Conservation (phyloP, 2,329 filamentous ascomycete genomes). For the Cladorrhinum sp. region DNA sequence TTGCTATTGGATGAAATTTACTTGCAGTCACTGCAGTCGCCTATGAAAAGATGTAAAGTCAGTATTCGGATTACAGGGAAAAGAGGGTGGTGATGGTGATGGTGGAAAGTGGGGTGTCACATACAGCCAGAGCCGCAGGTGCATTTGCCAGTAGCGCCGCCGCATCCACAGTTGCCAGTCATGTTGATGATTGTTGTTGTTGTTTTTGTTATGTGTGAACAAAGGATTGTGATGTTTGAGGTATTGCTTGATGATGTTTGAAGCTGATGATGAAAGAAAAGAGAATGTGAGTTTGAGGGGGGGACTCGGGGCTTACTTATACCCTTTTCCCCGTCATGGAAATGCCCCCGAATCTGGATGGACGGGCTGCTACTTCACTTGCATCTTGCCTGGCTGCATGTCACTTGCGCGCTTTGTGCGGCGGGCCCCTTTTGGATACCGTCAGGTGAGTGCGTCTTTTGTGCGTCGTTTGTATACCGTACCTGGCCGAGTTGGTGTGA, state of each 20-base stretch:
- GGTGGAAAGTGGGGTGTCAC: not conserved
- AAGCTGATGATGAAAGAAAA: constrained; percentile 1
- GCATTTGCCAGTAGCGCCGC: constrained; percentile 1
- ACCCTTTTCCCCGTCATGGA: not conserved
- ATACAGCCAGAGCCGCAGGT: constrained; percentile 9
- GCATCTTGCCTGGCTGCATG: not conserved
- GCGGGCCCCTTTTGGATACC: constrained; percentile 2
- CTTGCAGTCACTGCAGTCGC: constrained; percentile 6
- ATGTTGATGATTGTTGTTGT: constrained; percentile 7
- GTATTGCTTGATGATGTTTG: not conserved
- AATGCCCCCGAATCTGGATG: not conserved
- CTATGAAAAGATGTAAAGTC: not conserved
- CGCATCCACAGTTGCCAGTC: constrained; percentile 2
- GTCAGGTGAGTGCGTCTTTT: constrained; percentile 7
- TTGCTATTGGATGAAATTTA: not conserved
- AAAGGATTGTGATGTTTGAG: not conserved
- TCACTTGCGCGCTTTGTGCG: constrained; percentile 7
- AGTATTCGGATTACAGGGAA: not conserved
- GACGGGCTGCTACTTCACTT: too few species aligned
- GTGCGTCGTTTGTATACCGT: constrained; percentile 3
- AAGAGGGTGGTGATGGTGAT: not conserved
- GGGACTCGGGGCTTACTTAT: not conserved
- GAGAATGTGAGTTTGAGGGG: not conserved
- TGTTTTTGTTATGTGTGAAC: not conserved
- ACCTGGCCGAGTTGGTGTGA: not conserved